Percentiles rank a stretch among this genome's conserved stretches.
phyloP scores from a whole-genome alignment of 2,329 filamentous ascomycete genomes.

The Colletotrichum kahawae region DNA sequence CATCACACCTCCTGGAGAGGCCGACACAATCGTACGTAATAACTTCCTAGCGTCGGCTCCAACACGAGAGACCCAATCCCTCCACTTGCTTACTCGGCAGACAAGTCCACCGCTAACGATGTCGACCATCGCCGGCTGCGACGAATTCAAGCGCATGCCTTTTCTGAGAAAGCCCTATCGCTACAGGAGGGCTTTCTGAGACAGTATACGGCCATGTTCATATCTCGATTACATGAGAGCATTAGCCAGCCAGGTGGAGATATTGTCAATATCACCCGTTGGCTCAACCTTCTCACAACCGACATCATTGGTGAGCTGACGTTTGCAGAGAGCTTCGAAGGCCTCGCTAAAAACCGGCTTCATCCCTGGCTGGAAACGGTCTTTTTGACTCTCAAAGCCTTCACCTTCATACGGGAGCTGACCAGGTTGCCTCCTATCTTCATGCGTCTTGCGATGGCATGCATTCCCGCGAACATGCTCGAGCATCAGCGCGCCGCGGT shows the following conservation, averaged over 20 bases:
- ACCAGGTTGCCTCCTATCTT: background rate
- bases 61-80: background rate
- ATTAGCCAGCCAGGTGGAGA: background rate
- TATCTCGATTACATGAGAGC: background rate
- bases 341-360: background rate
- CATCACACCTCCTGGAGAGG: background rate
- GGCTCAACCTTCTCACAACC: background rate
- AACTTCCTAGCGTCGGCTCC: accelerated
- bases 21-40: background rate
- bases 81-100: background rate
- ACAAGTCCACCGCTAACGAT: background rate
- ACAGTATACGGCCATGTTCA: background rate
- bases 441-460: background rate
- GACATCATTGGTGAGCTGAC: background rate
- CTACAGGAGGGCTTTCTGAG: accelerated
- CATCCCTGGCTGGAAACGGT: background rate
- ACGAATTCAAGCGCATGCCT: background rate
- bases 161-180: background rate
- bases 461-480: background rate
- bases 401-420: background rate
- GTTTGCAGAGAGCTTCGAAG: background rate
- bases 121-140: background rate
- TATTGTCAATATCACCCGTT: background rate
- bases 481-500: background rate
- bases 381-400: background rate